Evolutionary conservation across 2,329 filamentous ascomycete species (phyloP).

Genomic region (Didymella glomerata): DNA sequence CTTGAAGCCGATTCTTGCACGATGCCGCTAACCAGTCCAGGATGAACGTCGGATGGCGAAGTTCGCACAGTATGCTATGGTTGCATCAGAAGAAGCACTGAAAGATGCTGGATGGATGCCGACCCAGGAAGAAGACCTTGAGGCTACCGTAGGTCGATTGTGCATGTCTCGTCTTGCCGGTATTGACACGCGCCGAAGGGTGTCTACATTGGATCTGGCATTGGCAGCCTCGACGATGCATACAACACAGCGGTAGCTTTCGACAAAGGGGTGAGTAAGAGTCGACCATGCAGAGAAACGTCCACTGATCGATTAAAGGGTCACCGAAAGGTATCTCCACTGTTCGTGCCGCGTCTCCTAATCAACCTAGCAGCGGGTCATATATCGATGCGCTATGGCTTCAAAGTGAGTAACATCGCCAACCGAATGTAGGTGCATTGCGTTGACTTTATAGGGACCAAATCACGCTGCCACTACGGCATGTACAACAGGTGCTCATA

Average conservation of each 20-base stretch:
- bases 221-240: conserved; percentile 91
- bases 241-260: conserved; percentile 84
- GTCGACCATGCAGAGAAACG: too few relatives aligned
- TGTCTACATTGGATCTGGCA: conserved; percentile 92
- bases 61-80: conserved; percentile 91
- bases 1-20: not conserved
- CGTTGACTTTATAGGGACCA: conserved; percentile 67
- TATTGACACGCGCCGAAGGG: conserved; percentile 60
- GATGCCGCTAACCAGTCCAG: conserved; percentile 43
- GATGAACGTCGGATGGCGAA: conserved; percentile 82
- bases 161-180: not conserved
- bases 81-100: conserved; percentile 85
- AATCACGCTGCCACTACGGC: conserved; percentile 94
- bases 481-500: conserved; percentile 95
- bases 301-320: conserved; percentile 64
- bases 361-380: conserved; percentile 97
- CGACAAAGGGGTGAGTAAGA: conserved; percentile 69
- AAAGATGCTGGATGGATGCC: conserved; percentile 81
- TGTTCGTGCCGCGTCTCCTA: conserved; percentile 91
- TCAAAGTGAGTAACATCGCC: conserved; percentile 60
- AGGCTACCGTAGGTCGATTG: conserved; percentile 67
- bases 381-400: conserved; percentile 89
- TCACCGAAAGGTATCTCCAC: conserved; percentile 89
- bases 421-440: not conserved
- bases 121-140: conserved; percentile 66